phyloP scores from a whole-genome alignment of 2,329 filamentous ascomycete genomes.

The Arachnopeziza araneosa region DNA sequence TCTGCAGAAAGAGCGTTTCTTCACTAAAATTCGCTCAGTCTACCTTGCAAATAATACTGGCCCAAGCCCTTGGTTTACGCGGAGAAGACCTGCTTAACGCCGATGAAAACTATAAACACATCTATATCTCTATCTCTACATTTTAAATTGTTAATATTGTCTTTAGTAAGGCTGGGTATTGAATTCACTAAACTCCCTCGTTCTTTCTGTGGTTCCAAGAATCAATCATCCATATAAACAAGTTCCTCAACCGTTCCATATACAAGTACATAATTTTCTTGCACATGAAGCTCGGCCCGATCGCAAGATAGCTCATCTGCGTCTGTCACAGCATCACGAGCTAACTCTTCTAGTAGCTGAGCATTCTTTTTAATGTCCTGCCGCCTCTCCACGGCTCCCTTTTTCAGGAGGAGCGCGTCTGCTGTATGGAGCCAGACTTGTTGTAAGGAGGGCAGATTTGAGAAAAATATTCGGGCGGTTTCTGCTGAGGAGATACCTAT shows the following conservation, averaged over 20 bases:
- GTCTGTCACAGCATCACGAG: background rate
- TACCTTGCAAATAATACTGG: no score
- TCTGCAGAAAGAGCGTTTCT: no score
- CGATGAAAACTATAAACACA: no score
- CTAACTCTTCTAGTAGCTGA: constrained; percentile 2
- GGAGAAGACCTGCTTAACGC: no score
- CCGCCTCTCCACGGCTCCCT: constrained; percentile 1
- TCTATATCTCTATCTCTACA: no score
- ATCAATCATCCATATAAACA: background rate
- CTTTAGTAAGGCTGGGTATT: no score
- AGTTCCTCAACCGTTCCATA: background rate
- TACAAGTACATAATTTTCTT: background rate
- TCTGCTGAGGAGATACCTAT: background rate
- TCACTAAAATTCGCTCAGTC: no score
- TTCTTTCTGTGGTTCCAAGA: background rate
- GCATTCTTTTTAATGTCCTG: constrained; percentile 8
- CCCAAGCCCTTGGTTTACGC: no score
- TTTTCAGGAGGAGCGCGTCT: constrained; percentile 5
- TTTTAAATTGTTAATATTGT: no score
- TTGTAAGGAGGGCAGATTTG: background rate
- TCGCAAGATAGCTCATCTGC: constrained; percentile 6
- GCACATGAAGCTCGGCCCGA: background rate
- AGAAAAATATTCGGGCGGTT: background rate
- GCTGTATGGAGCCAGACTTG: constrained; percentile 7
- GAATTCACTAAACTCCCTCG: no score